Base-by-base conservation (phyloP, 1,284 basidiomycete species). In the Leccinum subrobustum region DNA sequence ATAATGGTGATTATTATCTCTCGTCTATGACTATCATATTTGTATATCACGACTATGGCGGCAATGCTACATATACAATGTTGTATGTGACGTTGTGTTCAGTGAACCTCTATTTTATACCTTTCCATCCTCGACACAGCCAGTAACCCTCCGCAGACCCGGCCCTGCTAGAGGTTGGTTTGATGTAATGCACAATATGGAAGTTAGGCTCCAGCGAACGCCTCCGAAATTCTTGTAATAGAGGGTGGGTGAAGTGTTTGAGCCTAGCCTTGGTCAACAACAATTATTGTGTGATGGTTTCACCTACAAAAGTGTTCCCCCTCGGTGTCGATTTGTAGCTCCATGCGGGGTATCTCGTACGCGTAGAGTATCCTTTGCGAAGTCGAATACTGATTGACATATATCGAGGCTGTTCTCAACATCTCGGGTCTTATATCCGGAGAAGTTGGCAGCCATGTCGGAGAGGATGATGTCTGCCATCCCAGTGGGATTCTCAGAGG, bases 81-180 rank as follows among this genome's bases (percentile, higher is more conserved):
- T n/a, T 63, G 33, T 58, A 50, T 35, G 50, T 31, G 31, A 35
- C 4, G 3, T 14, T 35, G 2, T 2, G 0, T 12, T 23, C 0
- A 1, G 2, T 4, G 6, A 33, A 8, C 63, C 35, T 57, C 8
- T 60, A 59, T 4, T 11, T 18, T 1, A 39, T 1, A 0, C 71
- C 68, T 16, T 77, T 81, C 78, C 80, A 89, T 4, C 86, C 88
- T 59, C 81, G 77, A 68, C 91, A 92, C 3, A 93, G 72, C 77
- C 86, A 92, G 70, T 91, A 93, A 0, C 81, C 83, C 68, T 93
- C 91, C n/a, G 81, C 79, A 1, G 89, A 92, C 54, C 85, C 85
- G 1, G 81, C 66, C 7, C 91, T 82, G 63, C 90, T 92, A 0
- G 91, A 80, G 4, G 79, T 72, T 0, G 91, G 91, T 67, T 92